phyloP scores from a whole-genome alignment of 2,329 filamentous ascomycete genomes.

The Aspergillus tanneri region DNA sequence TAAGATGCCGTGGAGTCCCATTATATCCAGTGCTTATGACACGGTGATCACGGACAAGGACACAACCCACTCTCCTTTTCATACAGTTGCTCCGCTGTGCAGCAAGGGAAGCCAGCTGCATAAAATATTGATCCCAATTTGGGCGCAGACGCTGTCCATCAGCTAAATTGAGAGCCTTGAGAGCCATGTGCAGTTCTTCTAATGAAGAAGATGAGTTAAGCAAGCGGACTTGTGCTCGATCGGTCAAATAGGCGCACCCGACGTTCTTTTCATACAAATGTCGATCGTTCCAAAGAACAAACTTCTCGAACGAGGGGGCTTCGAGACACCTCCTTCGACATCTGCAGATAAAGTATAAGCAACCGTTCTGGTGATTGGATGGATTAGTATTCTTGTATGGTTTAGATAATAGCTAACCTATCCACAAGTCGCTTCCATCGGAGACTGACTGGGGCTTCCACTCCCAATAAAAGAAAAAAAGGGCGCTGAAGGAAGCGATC shows the following conservation, averaged over 20 bases:
- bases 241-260: conserved; percentile 73
- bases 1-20: conserved; percentile 84
- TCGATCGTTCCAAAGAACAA: conserved; percentile 64
- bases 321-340: conserved; percentile 50
- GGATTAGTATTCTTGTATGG: neutral
- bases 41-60: conserved; percentile 78
- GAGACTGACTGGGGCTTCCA: conserved; percentile 82
- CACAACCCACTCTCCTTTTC: conserved; percentile 94
- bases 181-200: conserved; percentile 67
- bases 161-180: conserved; percentile 72
- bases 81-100: conserved; percentile 94
- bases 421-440: conserved; percentile 77
- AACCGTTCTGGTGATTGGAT: conserved; percentile 7
- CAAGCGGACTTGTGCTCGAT: conserved; percentile 77
- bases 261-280: conserved; percentile 68
- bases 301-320: conserved; percentile 57
- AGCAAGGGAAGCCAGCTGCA: conserved; percentile 90
- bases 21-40: conserved; percentile 98
- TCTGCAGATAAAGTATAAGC: conserved; percentile 30
- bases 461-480: conserved; percentile 88
- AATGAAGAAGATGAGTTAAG: conserved; percentile 79
- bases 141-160: conserved; percentile 79
- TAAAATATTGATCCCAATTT: conserved; percentile 96
- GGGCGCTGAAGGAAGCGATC: conserved; percentile 76
- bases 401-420: conserved; percentile 47